Conservation (phyloP, 108 stramenopile genomes). For the Discostella stelligeroides region DNA sequence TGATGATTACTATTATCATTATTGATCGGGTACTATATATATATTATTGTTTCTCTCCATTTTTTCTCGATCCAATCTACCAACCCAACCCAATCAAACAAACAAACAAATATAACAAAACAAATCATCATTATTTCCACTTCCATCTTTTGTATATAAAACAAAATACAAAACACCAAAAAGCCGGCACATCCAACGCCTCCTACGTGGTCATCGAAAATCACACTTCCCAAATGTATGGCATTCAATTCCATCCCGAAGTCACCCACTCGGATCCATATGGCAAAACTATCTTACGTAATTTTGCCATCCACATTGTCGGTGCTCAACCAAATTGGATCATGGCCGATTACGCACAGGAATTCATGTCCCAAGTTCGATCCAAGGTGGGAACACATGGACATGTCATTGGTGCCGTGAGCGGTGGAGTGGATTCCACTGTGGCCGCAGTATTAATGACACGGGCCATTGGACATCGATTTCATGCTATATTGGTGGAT, state of each 20-base stretch:
- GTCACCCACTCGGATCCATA: slow-evolving; percentile 94
- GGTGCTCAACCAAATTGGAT: slow-evolving; percentile 93
- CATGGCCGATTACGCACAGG: slow-evolving; percentile 96
- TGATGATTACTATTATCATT: no score
- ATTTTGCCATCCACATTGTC: slow-evolving; percentile 92
- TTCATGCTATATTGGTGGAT: slow-evolving; percentile 99
- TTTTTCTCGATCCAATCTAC: no score
- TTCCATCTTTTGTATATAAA: slow-evolving; percentile 1
- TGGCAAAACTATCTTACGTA: slow-evolving; percentile 84
- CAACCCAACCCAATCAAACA: no score
- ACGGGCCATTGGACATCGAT: slow-evolving; percentile 94
- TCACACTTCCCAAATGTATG: slow-evolving; percentile 82
- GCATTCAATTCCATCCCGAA: slow-evolving; percentile 98
- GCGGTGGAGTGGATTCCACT: slow-evolving; percentile 99
- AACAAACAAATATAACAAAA: no score
- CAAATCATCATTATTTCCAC: no score
- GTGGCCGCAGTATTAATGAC: slow-evolving; percentile 98
- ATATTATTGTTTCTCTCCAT: no score
- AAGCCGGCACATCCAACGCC: slow-evolving; percentile 85
- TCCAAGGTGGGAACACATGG: slow-evolving; percentile 86
- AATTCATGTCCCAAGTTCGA: slow-evolving; percentile 91
- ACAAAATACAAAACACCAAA: neutral
- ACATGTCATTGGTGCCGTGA: slow-evolving; percentile 98
- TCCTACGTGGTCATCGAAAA: slow-evolving; percentile 94
- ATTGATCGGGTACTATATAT: no score